Conservation (phyloP, 805 yeast species). For the Scheffersomyces coipomensis region DNA sequence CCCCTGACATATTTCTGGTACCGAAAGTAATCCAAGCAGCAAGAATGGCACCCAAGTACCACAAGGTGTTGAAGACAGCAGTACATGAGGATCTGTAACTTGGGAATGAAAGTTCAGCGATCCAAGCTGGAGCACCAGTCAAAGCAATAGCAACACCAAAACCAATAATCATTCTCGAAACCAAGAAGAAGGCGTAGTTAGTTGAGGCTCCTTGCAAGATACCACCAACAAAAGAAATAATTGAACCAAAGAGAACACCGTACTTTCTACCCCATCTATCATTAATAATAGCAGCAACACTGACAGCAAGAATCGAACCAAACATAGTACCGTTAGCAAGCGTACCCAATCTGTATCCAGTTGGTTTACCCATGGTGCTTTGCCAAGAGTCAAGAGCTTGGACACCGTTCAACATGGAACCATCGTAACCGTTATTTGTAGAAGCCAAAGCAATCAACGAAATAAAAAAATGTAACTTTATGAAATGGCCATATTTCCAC, state of each 20-base stretch:
- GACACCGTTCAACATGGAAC: slow-evolving; percentile 49
- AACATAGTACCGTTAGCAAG: slow-evolving; percentile 40
- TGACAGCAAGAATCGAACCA: slow-evolving; percentile 34
- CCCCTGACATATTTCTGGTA: slow-evolving; percentile 27
- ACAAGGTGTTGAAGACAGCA: slow-evolving; percentile 46
- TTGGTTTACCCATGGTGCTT: slow-evolving; percentile 35
- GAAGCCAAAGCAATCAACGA: slow-evolving; percentile 44
- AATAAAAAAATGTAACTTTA: slow-evolving; percentile 33
- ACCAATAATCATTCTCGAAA: slow-evolving; percentile 49
- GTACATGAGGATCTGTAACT: slow-evolving; percentile 39
- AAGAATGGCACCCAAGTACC: slow-evolving; percentile 53
- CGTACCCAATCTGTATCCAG: slow-evolving; percentile 39
- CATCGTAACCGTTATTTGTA: slow-evolving; percentile 49
- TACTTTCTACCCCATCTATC: slow-evolving; percentile 44
- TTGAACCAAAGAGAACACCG: slow-evolving; percentile 21
- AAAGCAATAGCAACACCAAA: slow-evolving; percentile 40
- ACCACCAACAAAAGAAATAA: slow-evolving; percentile 28
- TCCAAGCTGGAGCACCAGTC: slow-evolving; percentile 45
- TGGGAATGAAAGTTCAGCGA: slow-evolving; percentile 52
- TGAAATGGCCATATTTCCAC: slow-evolving; percentile 36
- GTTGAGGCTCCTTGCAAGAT: slow-evolving; percentile 34
- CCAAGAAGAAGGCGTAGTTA: slow-evolving; percentile 38
- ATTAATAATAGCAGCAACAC: slow-evolving; percentile 21
- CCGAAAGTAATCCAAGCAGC: slow-evolving; percentile 55
- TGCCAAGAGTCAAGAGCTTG: slow-evolving; percentile 45